Base-by-base conservation (phyloP, 2,329 filamentous ascomycete genomes). In the Arthrobotrys megalospora region DNA sequence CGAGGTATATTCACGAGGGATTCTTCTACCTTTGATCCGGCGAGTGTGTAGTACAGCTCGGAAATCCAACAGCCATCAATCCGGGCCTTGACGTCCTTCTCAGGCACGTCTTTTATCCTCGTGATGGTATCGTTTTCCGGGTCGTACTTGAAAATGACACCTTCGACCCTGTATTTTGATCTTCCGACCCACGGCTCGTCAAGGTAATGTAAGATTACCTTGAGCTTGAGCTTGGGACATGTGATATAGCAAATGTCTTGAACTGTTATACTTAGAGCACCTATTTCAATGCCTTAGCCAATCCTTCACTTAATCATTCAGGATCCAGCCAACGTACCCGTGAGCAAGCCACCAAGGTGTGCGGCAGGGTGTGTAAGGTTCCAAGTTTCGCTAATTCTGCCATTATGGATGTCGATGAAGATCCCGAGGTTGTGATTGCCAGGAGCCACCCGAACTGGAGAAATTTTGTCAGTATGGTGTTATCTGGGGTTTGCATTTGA, bases 371-470 rank as follows among this genome's bases (percentile, higher is more conserved):
- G 96, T 4, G 92, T 97, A 79, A 99, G 89, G 83, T 97, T 94
- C 84, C 99, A 99, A 79, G 94, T 92, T 86, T 99, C 96, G 83
- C 95, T 89, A 81, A 91, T 90, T 92, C 88, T 76, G 21, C 47
- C 45, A 80, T 90, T 91, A 82, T 93, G 90, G 28, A 98, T 86
- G 8, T 90, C 94, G 84, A 99, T 91, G 85, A 97, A 99, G 82
- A 99, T 98, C 80, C 96, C 96, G 80, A 96, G 87, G 84, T 99
- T 99, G 86, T 97, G 93, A 83, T 94, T 91, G 80, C 96, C 96
- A 0, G 96, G 93, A 21, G 91, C 91, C 43, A 99, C 95, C 83
- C 94, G 93, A 84, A 99, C 89, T 81, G 12, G n/a, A 14, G 12
- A 32, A 32, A n/a, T 34, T 14, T 36, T 48, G 34, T 32, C 66